phyloP scores from a whole-genome alignment of 345 rosid genomes.

The Aquilaria sinensis region DNA sequence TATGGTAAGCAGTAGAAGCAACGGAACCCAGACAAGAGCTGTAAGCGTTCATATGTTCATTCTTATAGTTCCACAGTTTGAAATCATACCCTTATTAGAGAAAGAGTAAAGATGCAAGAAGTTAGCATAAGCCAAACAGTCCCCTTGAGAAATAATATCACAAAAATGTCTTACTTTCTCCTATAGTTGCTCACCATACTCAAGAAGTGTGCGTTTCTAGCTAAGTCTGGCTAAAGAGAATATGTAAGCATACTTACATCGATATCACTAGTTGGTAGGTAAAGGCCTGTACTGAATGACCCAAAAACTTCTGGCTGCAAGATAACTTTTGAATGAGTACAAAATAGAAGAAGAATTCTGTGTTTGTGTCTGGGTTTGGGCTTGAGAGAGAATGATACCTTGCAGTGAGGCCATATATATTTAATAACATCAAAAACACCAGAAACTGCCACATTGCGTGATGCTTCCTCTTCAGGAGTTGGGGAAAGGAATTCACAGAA shows the following conservation, averaged over 20 bases:
- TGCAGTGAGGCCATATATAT: slow-evolving; percentile 89
- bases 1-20: no score
- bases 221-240: no score
- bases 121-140: background rate
- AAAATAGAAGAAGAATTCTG: background rate
- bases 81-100: background rate
- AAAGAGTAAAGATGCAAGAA: no score
- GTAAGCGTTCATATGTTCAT: background rate
- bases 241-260: slow-evolving; percentile 55
- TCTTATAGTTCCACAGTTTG: background rate
- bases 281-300: slow-evolving; percentile 79
- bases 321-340: slow-evolving; percentile 3
- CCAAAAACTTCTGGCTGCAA: slow-evolving; percentile 85
- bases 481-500: slow-evolving; percentile 82
- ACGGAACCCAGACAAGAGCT: background rate
- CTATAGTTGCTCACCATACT: no score
- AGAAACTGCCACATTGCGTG: slow-evolving; percentile 52
- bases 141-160: background rate
- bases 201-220: no score
- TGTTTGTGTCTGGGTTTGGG: background rate
- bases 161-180: background rate
- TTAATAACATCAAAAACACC: slow-evolving; percentile 60
- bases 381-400: slow-evolving; percentile 28
- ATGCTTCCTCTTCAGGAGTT: slow-evolving; percentile 62
- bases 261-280: slow-evolving; percentile 92